These are phyloP conservation scores for Entelexis paramagnoliae DNA, from an alignment of 1,139 yeast genomes.

Conservation along the genomic window DNA sequence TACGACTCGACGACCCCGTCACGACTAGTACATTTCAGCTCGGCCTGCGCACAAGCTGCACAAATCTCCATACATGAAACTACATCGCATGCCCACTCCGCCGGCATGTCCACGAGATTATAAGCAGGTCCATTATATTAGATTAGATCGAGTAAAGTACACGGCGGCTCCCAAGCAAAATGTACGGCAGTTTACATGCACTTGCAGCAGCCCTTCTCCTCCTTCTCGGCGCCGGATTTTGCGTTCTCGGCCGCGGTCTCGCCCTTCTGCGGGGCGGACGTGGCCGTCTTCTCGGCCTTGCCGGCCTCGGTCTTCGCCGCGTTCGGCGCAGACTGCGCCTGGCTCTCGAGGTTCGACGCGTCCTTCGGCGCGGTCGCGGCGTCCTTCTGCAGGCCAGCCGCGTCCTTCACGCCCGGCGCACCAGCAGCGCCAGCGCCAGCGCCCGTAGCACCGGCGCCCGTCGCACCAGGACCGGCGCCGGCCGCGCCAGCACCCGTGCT, in stretches of 20 bases:
- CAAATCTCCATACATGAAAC: too few relatives aligned
- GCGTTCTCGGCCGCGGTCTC: constrained; percentile 18
- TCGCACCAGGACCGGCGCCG: constrained; percentile 13
- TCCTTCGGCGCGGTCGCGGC: constrained; percentile 10
- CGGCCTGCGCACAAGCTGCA: too few relatives aligned
- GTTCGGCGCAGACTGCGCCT: constrained; percentile 1
- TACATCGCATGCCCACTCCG: too few relatives aligned
- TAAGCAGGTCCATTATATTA: not conserved
- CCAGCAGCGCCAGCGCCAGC: constrained; percentile 35
- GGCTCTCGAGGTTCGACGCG: not conserved
- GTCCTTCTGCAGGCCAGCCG: constrained; percentile 7
- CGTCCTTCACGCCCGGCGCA: constrained; percentile 32
- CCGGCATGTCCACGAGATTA: not conserved
- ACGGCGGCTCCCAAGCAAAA: not conserved
- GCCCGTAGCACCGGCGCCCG: constrained; percentile 11
- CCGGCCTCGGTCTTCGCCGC: constrained; percentile 3
- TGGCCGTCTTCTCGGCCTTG: constrained; percentile 18
- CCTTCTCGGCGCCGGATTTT: constrained; percentile 15
- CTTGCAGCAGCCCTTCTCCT: constrained; percentile 20
- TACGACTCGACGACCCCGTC: too few relatives aligned
- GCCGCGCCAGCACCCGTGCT: too few relatives aligned
- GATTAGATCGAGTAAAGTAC: constrained; percentile 6
- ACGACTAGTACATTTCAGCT: too few relatives aligned
- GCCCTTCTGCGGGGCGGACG: constrained; percentile 11
- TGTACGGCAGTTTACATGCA: constrained; percentile 13